phyloP scores from a whole-genome alignment of 2,329 filamentous ascomycete species.

The Pyricularia sp. region DNA sequence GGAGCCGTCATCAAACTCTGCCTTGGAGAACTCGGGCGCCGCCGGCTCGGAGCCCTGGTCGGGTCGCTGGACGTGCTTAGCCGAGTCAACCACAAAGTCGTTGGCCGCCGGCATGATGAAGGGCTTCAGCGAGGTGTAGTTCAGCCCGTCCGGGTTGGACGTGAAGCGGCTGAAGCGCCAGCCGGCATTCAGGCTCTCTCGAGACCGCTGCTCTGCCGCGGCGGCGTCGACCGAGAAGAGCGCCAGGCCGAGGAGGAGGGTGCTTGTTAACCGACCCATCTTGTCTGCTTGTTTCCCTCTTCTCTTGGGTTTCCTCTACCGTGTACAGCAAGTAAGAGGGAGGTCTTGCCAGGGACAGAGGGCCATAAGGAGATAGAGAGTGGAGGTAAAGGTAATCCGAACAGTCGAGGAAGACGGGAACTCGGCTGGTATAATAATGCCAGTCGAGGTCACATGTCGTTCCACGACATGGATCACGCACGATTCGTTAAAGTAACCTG shows the following conservation, averaged over 20 bases:
- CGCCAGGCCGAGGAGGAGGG: slow-evolving; percentile 1
- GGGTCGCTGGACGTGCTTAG: slow-evolving; percentile 6
- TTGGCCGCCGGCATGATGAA: slow-evolving; percentile 9
- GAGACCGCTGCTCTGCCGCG: slow-evolving; percentile 9
- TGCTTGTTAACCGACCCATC: not conserved
- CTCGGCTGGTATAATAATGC: not conserved
- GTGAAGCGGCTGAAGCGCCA: slow-evolving; percentile 23
- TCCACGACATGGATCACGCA: not conserved
- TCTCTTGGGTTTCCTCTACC: not conserved
- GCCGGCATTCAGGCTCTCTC: slow-evolving; percentile 18
- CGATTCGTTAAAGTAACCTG: not conserved
- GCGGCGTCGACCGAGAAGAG: not conserved
- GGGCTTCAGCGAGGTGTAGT: slow-evolving; percentile 17
- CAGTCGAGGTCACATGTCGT: not conserved
- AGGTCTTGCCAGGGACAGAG: not conserved
- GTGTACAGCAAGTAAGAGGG: not conserved
- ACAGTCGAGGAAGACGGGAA: not conserved
- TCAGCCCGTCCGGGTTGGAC: slow-evolving; percentile 19
- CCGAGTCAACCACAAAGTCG: slow-evolving; percentile 6
- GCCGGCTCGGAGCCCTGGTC: not conserved
- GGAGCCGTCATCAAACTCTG: slow-evolving; percentile 19
- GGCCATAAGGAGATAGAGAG: not conserved
- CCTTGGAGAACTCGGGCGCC: slow-evolving; percentile 6
- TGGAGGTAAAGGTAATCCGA: not conserved
- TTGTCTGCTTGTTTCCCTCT: not conserved